Evolutionary conservation across 345 rosid genomes (phyloP).

Genomic region (Geranium brycei): DNA sequence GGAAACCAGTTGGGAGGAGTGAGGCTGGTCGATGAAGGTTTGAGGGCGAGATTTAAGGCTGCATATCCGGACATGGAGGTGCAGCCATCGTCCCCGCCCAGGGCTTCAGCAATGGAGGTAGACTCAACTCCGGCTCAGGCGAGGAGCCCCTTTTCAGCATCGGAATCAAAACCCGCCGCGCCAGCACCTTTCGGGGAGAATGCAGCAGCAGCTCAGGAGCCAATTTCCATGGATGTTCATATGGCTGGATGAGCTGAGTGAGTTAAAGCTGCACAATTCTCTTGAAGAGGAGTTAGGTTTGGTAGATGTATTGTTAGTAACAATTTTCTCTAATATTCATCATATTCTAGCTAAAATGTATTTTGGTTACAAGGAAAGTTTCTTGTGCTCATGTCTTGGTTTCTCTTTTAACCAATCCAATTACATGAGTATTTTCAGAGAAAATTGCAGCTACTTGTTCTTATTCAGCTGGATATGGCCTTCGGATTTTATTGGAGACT

Average conservation of each 20-base stretch:
- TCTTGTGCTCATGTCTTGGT: too few species aligned
- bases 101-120: conserved; percentile 65
- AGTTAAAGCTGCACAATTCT: not conserved
- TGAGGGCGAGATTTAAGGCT: conserved; percentile 87
- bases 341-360: too few species aligned
- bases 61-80: conserved; percentile 78
- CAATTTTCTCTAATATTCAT: too few species aligned
- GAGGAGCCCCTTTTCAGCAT: too few species aligned
- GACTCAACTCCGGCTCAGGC: conserved; percentile 21
- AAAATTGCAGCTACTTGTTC: conserved; percentile 25
- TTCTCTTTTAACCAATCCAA: too few species aligned
- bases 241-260: conserved; percentile 18
- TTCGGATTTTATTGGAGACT: too few species aligned
- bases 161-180: too few species aligned
- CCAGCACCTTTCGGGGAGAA: conserved; percentile 23
- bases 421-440: too few species aligned
- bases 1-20: conserved; percentile 90
- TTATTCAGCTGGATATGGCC: conserved; percentile 21
- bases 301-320: not conserved
- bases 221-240: conserved; percentile 34
- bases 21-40: conserved; percentile 80
- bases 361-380: too few species aligned
- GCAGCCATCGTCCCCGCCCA: conserved; percentile 80
- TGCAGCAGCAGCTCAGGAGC: conserved; percentile 27
- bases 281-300: too few species aligned